phyloP scores from a whole-genome alignment of 768 basidiomycete species.

The Podaxis pistillaris region DNA sequence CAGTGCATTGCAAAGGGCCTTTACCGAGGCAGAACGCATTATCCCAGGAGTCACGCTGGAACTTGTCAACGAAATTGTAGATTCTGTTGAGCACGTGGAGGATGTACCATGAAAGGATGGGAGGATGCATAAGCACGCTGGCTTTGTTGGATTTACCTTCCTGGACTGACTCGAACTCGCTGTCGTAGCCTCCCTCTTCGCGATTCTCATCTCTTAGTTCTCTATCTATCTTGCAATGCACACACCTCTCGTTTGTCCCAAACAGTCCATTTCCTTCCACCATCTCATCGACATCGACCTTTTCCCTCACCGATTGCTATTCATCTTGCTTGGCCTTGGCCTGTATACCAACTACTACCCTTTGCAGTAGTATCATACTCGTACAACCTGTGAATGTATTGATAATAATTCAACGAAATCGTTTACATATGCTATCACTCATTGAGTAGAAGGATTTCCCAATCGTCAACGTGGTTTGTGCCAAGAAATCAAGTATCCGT shows the following conservation, averaged over 20 bases:
- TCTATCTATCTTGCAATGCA: conserved; percentile 25
- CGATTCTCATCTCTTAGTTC: conserved; percentile 19
- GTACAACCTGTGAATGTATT: conserved; percentile 12
- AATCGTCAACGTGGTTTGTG: background rate
- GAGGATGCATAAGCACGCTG: background rate
- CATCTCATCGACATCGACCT: conserved; percentile 2
- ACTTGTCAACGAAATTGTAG: conserved; percentile 90
- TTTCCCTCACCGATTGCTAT: conserved; percentile 14
- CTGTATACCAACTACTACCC: conserved; percentile 13
- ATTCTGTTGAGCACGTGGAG: conserved; percentile 88
- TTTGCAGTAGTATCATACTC: conserved; percentile 19
- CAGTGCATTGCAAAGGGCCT: conserved; percentile 84
- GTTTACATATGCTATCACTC: background rate
- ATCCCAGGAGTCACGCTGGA: conserved; percentile 95
- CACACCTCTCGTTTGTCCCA: background rate
- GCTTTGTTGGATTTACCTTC: conserved; percentile 11
- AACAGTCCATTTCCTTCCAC: conserved; percentile 1
- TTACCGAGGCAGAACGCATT: conserved; percentile 91
- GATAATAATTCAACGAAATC: conserved; percentile 2
- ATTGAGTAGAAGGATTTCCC: background rate
- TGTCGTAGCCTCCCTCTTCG: conserved; percentile 6
- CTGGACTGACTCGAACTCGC: conserved; percentile 1
- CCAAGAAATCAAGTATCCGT: background rate
- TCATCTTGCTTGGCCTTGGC: background rate
- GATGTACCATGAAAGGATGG: conserved; percentile 53